Evolutionary conservation across 495 filamentous ascomycete genomes (phyloP).

Genomic region (Glonium stellatum): DNA sequence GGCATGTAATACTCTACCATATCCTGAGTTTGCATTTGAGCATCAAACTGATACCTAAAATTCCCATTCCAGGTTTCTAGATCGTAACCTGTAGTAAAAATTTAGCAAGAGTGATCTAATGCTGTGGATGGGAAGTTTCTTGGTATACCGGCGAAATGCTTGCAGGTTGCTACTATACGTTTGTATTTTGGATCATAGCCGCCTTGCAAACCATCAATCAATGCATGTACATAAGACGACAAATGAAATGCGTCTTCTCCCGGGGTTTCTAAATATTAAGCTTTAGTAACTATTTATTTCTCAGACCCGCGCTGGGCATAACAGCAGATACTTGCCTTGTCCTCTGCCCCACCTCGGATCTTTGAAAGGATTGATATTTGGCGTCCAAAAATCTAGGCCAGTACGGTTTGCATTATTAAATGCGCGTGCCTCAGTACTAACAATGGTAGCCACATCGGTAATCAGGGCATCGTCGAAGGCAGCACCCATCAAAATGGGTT

Average conservation of each 20-base stretch:
- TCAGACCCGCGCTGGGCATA: background rate
- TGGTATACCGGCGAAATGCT: constrained; percentile 49
- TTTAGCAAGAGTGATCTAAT: background rate
- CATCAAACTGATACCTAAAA: constrained; percentile 49
- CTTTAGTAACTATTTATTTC: background rate
- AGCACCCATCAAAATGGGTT: constrained; percentile 53
- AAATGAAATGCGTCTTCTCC: constrained; percentile 56
- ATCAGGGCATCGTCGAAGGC: constrained; percentile 56
- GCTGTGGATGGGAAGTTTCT: background rate
- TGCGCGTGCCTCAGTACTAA: constrained; percentile 59
- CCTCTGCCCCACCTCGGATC: constrained; percentile 37
- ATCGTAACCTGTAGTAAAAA: constrained; percentile 44
- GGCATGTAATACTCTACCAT: constrained; percentile 50
- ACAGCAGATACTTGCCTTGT: constrained; percentile 15
- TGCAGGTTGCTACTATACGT: constrained; percentile 57
- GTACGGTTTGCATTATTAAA: constrained; percentile 55
- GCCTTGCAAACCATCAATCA: constrained; percentile 57
- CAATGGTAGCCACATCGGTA: constrained; percentile 48
- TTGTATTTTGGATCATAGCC: constrained; percentile 40
- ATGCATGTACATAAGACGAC: constrained; percentile 49
- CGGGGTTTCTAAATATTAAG: constrained; percentile 44
- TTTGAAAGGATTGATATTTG: constrained; percentile 63
- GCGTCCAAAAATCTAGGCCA: constrained; percentile 58
- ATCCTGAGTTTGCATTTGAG: constrained; percentile 49
- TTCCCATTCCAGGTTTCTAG: constrained; percentile 54